Percentiles rank a stretch among this genome's conserved stretches.
These are phyloP conservation scores for Claviceps humidiphila DNA, from an alignment of 2,329 filamentous ascomycete genomes.

Conservation along the genomic window DNA sequence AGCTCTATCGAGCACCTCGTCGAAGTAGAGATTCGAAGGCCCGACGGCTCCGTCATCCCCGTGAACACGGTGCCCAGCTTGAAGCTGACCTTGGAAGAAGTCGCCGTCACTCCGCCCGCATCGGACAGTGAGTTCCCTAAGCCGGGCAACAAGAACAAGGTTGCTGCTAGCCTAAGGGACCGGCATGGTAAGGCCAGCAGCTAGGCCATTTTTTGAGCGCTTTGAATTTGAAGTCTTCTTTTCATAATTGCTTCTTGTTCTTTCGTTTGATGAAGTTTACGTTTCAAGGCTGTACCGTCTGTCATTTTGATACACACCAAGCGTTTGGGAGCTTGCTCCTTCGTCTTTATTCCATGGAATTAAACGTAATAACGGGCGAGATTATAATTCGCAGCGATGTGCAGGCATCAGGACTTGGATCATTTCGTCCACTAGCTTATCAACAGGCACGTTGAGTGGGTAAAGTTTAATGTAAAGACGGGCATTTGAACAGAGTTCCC, in stretches of 20 bases:
- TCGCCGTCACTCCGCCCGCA: constrained; percentile 15
- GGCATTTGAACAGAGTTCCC: too few relatives aligned
- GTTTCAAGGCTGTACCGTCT: too few relatives aligned
- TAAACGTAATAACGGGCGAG: too few relatives aligned
- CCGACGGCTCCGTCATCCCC: constrained; percentile 18
- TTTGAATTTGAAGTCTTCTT: neutral
- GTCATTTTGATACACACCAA: too few relatives aligned
- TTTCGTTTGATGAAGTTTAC: too few relatives aligned
- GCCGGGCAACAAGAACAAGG: constrained; percentile 9
- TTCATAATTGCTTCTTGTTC: neutral
- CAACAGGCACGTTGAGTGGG: too few relatives aligned
- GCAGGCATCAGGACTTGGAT: too few relatives aligned
- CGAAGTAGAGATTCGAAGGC: constrained; percentile 11
- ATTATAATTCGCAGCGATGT: too few relatives aligned
- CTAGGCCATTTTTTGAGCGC: neutral
- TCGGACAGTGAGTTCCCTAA: constrained; percentile 16
- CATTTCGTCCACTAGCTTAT: too few relatives aligned
- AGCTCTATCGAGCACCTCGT: constrained; percentile 1
- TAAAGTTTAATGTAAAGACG: too few relatives aligned
- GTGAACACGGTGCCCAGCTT: constrained; percentile 21
- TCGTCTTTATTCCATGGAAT: too few relatives aligned
- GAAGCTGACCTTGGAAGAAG: constrained; percentile 22
- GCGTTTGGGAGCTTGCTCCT: too few relatives aligned
- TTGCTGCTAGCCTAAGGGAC: neutral
- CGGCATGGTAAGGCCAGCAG: neutral